Percentiles rank a stretch among this genome's conserved stretches.
phyloP scores from a whole-genome alignment of 306 rosid species.

The Trichosanthes truncata region DNA sequence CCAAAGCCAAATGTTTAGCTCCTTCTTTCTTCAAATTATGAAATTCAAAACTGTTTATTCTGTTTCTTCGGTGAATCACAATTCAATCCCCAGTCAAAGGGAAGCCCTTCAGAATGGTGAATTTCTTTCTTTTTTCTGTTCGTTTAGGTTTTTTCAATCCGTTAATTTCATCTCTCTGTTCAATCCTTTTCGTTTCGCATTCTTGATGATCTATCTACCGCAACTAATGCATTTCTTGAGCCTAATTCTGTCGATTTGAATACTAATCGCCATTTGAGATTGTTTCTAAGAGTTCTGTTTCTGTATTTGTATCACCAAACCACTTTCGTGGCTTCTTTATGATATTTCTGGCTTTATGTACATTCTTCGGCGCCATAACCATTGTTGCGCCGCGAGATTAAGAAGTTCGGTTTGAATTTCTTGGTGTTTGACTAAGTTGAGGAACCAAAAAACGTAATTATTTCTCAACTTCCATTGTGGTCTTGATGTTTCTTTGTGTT shows the following conservation, averaged over 20 bases:
- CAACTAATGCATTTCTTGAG: not conserved
- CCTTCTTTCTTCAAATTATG: too few relatives aligned
- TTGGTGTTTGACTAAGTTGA: not conserved
- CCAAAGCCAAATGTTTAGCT: too few relatives aligned
- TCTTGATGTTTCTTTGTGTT: not conserved
- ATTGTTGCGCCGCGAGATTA: not conserved
- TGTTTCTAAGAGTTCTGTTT: not conserved
- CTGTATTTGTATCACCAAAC: not conserved
- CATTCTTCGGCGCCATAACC: not conserved
- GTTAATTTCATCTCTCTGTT: not conserved
- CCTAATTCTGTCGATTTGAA: not conserved
- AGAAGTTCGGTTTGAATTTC: not conserved
- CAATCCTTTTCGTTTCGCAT: not conserved
- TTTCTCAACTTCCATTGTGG: not conserved
- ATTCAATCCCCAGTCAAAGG: too few relatives aligned
- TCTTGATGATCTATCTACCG: not conserved
- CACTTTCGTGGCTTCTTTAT: not conserved
- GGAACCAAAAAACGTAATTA: not conserved
- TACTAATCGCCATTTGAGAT: not conserved
- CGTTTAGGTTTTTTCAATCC: slow-evolving; percentile 12
- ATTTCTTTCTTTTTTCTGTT: slow-evolving; percentile 3
- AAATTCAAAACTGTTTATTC: too few relatives aligned
- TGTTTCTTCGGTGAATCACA: too few relatives aligned
- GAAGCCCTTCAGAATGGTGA: slow-evolving; percentile 11
- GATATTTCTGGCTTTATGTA: not conserved